phyloP scores from a whole-genome alignment of 305 asterid species.

The Fraxinus nigra region DNA sequence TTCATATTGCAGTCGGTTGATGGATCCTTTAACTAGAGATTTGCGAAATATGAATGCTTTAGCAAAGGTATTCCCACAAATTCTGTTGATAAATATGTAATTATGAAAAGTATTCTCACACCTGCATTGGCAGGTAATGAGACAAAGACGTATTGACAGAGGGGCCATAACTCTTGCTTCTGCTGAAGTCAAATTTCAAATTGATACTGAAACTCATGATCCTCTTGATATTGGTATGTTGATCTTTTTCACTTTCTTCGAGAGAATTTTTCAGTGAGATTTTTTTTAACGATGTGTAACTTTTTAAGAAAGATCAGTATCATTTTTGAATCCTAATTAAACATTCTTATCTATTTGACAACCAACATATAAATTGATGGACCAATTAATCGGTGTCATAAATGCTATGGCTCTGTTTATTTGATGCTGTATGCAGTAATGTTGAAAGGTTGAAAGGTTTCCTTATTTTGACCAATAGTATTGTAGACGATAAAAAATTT shows the following conservation, averaged over 20 bases:
- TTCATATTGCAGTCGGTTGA: conserved; percentile 72
- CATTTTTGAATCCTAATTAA: background rate
- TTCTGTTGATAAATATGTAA: background rate
- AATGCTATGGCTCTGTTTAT: conserved; percentile 4
- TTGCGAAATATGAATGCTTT: conserved; percentile 84
- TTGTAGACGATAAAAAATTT: background rate
- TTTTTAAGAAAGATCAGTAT: conserved; percentile 6
- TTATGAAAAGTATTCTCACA: conserved; percentile 9
- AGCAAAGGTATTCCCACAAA: conserved; percentile 67
- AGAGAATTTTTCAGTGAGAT: conserved; percentile 1
- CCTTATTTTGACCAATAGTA: background rate
- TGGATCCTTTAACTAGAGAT: conserved; percentile 87
- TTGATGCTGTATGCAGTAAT: conserved; percentile 1
- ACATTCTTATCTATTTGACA: background rate
- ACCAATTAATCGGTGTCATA: conserved; percentile 3
- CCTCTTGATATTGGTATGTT: conserved; percentile 95
- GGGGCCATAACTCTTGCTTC: conserved; percentile 99
- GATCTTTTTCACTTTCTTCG: background rate
- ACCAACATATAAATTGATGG: conserved; percentile 2
- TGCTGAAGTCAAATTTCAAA: conserved; percentile 97
- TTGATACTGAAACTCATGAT: conserved; percentile 98
- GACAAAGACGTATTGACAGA: conserved; percentile 93
- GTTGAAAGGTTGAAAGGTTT: background rate
- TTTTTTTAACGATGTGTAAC: background rate
- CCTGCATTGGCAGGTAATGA: conserved; percentile 71